Base-by-base conservation (phyloP, 371 early-diverging fungal species). In the Mortierella sp. region DNA sequence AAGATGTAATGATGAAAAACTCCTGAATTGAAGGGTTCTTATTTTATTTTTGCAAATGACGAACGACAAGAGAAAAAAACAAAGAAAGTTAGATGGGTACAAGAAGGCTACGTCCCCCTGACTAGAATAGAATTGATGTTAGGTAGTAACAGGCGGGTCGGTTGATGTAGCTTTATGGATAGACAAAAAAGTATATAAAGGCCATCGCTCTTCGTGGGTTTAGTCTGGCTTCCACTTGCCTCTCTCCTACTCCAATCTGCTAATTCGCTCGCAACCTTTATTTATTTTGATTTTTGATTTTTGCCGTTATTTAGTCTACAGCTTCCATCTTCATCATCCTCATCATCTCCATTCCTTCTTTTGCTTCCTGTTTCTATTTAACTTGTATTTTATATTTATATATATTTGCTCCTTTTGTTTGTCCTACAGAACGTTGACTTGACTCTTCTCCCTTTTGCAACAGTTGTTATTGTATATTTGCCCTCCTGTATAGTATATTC, bases 111-210 rank as follows among this genome's bases (percentile, higher is more conserved):
- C 22, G 8, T 58, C n/a, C 58, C 58, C 58, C 58, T 31, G 58
- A 58, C 58, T 34, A 35, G 37, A 63, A 31, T 47, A 63, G 63
- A 40, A 29, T n/a, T n/a, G n/a, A n/a, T n/a, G n/a, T n/a, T n/a
- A n/a, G n/a, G n/a, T n/a, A n/a, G n/a, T n/a, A n/a, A n/a, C n/a
- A n/a, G n/a, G n/a, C n/a, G n/a, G n/a, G n/a, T n/a, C n/a, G n/a
- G n/a, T n/a, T n/a, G n/a, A n/a, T n/a, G n/a, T n/a, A n/a, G n/a
- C n/a, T n/a, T n/a, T n/a, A n/a, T n/a, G n/a, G n/a, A n/a, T 9
- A 40, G 40, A 45, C 4, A 17, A 32, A 68, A 57, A 69, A 61
- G 47, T 61, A 69, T 69, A 57, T 43, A 69, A 67, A 59, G 26
- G 35, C 35, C 37, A 51, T 32, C 31, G 28, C 60, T 9, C 37